Percentiles rank a stretch among this genome's conserved stretches.
These are phyloP conservation scores for Mortierella sp. DNA, from an alignment of 371 early-diverging fungal species.

Conservation along the genomic window DNA sequence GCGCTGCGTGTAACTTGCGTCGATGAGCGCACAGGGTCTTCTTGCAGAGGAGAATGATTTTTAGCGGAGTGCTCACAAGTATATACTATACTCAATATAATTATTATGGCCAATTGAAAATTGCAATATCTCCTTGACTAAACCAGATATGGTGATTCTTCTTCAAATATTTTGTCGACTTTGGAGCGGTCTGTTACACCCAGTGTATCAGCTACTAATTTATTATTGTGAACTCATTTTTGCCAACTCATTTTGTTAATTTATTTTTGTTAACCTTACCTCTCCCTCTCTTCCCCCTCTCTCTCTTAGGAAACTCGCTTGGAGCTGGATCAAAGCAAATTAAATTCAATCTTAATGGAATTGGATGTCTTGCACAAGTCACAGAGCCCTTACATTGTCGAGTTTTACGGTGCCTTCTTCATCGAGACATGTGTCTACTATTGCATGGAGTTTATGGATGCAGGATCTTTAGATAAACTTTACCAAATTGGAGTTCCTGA, in stretches of 20 bases:
- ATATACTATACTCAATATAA: neutral
- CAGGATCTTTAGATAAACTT: constrained; percentile 90
- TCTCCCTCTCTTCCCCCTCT: too few relatives aligned
- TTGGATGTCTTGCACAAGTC: constrained; percentile 90
- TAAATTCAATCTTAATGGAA: constrained; percentile 94
- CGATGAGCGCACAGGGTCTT: constrained; percentile 28
- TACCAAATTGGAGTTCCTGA: constrained; percentile 88
- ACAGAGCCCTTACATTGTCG: constrained; percentile 90
- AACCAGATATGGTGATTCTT: constrained; percentile 16
- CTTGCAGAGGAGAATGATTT: constrained; percentile 8
- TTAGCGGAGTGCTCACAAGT: constrained; percentile 13
- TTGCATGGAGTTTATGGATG: constrained; percentile 97
- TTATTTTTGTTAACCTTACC: too few relatives aligned
- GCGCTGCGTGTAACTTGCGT: constrained; percentile 11
- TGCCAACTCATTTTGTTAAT: constrained; percentile 14
- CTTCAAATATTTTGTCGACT: neutral
- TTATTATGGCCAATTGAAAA: neutral
- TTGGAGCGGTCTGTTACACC: neutral
- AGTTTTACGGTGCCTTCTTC: constrained; percentile 98
- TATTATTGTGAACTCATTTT: neutral
- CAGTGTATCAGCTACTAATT: neutral
- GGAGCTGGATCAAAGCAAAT: constrained; percentile 88
- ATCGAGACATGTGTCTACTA: constrained; percentile 96
- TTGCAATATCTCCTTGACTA: constrained; percentile 36
- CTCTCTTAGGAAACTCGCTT: constrained; percentile 85